Percentiles rank a stretch among this genome's conserved stretches.
phyloP scores from a whole-genome alignment of 371 early-diverging fungal genomes.

The Mortierella sp. region DNA sequence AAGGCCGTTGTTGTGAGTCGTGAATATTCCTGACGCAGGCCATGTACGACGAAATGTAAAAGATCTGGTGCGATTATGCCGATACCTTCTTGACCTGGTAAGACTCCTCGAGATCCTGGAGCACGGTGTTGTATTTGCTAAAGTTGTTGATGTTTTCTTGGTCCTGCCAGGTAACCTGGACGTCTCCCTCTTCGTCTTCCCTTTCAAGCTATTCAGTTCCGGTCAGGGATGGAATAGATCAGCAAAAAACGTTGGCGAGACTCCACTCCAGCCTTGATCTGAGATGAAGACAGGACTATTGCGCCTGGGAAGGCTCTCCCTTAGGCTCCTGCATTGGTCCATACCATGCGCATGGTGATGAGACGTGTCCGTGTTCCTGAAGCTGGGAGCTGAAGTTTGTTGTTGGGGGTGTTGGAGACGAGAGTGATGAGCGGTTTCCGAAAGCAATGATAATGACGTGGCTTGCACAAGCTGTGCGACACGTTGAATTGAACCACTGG shows the following conservation, averaged over 20 bases:
- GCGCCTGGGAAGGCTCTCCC: too few relatives aligned
- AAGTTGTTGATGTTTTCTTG: conserved; percentile 95
- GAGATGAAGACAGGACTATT: too few relatives aligned
- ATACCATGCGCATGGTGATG: conserved; percentile 27
- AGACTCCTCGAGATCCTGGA: conserved; percentile 82
- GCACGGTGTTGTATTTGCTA: conserved; percentile 82
- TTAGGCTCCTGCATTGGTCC: neutral
- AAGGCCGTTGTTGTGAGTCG: neutral
- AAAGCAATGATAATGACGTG: too few relatives aligned
- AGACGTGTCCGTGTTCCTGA: neutral
- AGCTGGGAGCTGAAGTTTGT: neutral
- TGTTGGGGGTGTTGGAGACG: too few relatives aligned
- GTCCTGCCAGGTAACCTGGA: conserved; percentile 94
- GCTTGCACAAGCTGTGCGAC: too few relatives aligned
- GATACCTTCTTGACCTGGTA: conserved; percentile 85
- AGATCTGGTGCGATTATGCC: neutral
- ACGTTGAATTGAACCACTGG: too few relatives aligned
- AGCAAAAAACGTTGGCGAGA: neutral
- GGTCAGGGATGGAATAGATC: conserved; percentile 1
- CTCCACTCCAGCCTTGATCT: too few relatives aligned
- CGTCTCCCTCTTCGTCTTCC: conserved; percentile 84
- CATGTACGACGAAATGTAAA: too few relatives aligned
- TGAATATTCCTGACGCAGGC: too few relatives aligned
- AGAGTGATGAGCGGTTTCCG: neutral
- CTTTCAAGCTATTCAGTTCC: conserved; percentile 61